Percentiles rank a stretch among this genome's conserved stretches.
Conservation (phyloP, 352 stramenopile species). For the Phytophthora podocarpi region DNA sequence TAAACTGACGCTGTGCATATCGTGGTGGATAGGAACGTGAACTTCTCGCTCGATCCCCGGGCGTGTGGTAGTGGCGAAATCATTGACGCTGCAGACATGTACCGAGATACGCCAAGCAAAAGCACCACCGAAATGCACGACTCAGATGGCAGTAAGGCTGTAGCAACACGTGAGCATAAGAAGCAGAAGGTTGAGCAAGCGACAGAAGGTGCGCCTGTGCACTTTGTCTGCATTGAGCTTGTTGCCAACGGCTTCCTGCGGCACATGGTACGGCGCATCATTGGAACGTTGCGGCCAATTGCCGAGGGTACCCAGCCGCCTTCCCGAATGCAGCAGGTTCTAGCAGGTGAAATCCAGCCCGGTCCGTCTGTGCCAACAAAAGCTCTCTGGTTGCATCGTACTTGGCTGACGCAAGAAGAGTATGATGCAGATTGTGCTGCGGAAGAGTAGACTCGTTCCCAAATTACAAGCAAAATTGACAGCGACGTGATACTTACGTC, state of each 20-base stretch:
- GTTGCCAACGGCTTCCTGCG: constrained; percentile 85
- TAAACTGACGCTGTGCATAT: not conserved
- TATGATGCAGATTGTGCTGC: constrained; percentile 58
- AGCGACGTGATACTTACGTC: not conserved
- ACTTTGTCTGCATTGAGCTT: constrained; percentile 86
- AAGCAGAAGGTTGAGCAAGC: constrained; percentile 40
- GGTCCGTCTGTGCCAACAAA: constrained; percentile 79
- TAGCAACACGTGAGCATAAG: constrained; percentile 38
- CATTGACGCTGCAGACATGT: constrained; percentile 48
- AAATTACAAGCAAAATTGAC: not conserved
- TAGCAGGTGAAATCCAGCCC: constrained; percentile 52
- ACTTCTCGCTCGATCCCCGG: constrained; percentile 70
- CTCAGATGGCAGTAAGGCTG: constrained; percentile 13
- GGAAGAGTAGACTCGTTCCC: constrained; percentile 21
- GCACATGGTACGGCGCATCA: constrained; percentile 89
- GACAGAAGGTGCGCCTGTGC: constrained; percentile 33
- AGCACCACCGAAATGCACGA: constrained; percentile 5
- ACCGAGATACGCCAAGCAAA: constrained; percentile 11
- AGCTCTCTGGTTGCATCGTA: constrained; percentile 84
- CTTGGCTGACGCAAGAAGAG: constrained; percentile 80
- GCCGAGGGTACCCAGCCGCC: constrained; percentile 68
- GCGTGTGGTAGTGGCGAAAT: constrained; percentile 62
- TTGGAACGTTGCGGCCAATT: constrained; percentile 80
- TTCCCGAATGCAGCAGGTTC: constrained; percentile 68
- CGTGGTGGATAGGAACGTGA: constrained; percentile 51